These are phyloP conservation scores for Cystobasidium onofrii DNA, from an alignment of 768 basidiomycete genomes.

Conservation along the genomic window DNA sequence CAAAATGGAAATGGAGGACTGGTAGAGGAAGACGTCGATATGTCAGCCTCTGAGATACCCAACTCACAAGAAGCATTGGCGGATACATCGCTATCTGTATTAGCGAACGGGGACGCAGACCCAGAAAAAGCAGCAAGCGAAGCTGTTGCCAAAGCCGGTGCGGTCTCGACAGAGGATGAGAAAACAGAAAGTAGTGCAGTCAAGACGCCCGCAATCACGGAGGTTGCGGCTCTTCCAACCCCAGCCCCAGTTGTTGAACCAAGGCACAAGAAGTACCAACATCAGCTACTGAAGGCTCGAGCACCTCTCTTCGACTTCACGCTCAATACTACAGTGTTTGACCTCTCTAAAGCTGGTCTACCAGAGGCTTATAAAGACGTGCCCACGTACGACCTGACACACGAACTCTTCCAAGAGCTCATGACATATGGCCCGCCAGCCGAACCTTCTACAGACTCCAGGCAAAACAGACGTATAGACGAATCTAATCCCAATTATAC, in stretches of 20 bases:
- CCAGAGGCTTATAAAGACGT: constrained; percentile 22
- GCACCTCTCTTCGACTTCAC: constrained; percentile 38
- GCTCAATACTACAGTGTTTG: constrained; percentile 31
- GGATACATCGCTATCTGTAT: background rate
- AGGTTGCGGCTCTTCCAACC: background rate
- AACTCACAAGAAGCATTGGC: background rate
- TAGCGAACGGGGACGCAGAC: background rate
- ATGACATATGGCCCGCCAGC: constrained; percentile 46
- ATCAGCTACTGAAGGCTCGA: constrained; percentile 34
- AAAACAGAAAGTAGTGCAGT: background rate
- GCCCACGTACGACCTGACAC: constrained; percentile 44
- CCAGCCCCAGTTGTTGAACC: background rate
- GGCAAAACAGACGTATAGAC: constrained; percentile 64
- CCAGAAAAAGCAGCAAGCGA: background rate
- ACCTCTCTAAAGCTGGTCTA: constrained; percentile 17
- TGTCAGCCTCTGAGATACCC: constrained; percentile 31
- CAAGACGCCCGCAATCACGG: background rate
- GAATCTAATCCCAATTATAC: constrained; percentile 59
- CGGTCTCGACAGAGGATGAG: background rate
- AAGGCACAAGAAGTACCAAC: constrained; percentile 5
- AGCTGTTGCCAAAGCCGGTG: background rate
- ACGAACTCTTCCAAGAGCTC: constrained; percentile 77
- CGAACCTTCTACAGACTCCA: constrained; percentile 48
- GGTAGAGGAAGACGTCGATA: constrained; percentile 47
- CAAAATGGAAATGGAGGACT: constrained; percentile 48